Conservation (phyloP, 2,329 filamentous ascomycete genomes). For the Phyllosticta citrichinensis region DNA sequence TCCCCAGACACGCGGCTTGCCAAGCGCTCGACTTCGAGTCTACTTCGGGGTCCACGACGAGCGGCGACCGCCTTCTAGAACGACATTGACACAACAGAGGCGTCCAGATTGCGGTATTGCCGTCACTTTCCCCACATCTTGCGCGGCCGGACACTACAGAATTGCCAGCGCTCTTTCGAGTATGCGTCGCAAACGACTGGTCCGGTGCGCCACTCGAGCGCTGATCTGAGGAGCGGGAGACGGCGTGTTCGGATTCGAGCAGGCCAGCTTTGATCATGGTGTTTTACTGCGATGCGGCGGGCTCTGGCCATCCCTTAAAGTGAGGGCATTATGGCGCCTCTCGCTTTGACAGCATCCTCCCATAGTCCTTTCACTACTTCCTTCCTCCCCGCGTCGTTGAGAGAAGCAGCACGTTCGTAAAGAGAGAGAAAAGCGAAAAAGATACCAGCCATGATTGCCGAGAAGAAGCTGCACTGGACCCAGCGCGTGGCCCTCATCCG, state of each 20-base stretch:
- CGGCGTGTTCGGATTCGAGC: not conserved
- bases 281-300: conserved; percentile 1
- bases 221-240: not conserved
- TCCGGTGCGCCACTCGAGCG: not conserved
- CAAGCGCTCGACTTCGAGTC: not conserved
- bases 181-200: not conserved
- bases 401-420: not conserved
- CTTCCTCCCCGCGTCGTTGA: not conserved
- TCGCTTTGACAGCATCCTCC: not conserved
- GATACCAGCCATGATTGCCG: conserved; percentile 1
- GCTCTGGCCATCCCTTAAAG: not conserved
- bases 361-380: not conserved
- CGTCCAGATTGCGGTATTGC: conserved; percentile 4
- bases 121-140: not conserved
- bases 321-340: not conserved
- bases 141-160: not conserved
- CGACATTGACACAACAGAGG: not conserved
- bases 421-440: not conserved
- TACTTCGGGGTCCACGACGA: not conserved
- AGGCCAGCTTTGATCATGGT: not conserved
- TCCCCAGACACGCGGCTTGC: not conserved
- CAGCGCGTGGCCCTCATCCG: conserved; percentile 36
- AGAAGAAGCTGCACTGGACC: conserved; percentile 34
- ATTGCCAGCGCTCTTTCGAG: not conserved
- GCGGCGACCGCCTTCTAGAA: not conserved